These are phyloP conservation scores for Sclerotinia trifoliorum DNA, from an alignment of 2,329 filamentous ascomycete species.

Conservation along the genomic window DNA sequence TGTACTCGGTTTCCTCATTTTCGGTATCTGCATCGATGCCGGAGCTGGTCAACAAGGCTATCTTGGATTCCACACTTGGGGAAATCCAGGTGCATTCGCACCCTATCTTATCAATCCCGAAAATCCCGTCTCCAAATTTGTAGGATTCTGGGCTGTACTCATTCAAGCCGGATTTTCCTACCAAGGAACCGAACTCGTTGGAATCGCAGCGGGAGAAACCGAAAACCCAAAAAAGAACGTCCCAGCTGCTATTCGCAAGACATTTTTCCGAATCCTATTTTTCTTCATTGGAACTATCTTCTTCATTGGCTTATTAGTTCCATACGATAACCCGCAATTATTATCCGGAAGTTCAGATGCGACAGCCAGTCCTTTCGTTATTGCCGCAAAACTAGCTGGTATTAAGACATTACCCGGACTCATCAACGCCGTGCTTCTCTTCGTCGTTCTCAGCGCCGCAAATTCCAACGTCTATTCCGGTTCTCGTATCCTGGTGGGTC, in stretches of 20 bases:
- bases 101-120: slow-evolving; percentile 55
- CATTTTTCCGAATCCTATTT: slow-evolving; percentile 56
- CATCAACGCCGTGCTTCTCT: slow-evolving; percentile 62
- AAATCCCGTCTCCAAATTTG: slow-evolving; percentile 47
- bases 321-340: slow-evolving; percentile 52
- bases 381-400: slow-evolving; percentile 60
- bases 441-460: slow-evolving; percentile 56
- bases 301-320: slow-evolving; percentile 58
- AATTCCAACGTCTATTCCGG: slow-evolving; percentile 60
- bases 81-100: slow-evolving; percentile 60
- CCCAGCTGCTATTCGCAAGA: slow-evolving; percentile 62
- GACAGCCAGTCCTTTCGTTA: slow-evolving; percentile 54
- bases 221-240: slow-evolving; percentile 60
- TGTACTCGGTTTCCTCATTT: slow-evolving; percentile 72
- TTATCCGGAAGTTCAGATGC: slow-evolving; percentile 53
- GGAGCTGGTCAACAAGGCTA: slow-evolving; percentile 61
- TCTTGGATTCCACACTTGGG: slow-evolving; percentile 59
- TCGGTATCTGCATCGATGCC: slow-evolving; percentile 71
- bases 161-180: slow-evolving; percentile 51
- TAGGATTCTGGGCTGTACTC: slow-evolving; percentile 68
- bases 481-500: slow-evolving; percentile 55
- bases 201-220: slow-evolving; percentile 65
- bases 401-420: slow-evolving; percentile 54
- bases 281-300: slow-evolving; percentile 53
- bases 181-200: slow-evolving; percentile 62